These are phyloP conservation scores for Talaromyces pinophilus DNA, from an alignment of 2,329 filamentous ascomycete species.

Conservation along the genomic window DNA sequence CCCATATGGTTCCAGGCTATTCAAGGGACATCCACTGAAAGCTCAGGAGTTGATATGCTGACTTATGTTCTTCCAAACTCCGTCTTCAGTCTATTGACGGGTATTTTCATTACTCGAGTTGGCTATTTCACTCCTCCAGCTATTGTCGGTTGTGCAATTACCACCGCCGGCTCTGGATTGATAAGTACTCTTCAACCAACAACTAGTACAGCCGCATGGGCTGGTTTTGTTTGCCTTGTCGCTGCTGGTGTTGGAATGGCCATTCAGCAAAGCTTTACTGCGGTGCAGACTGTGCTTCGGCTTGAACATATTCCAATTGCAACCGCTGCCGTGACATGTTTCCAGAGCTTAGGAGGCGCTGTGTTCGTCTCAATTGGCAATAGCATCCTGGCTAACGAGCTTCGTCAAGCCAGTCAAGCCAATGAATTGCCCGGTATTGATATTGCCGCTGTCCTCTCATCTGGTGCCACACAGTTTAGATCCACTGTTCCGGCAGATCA, in stretches of 20 bases:
- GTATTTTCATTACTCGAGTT: slow-evolving; percentile 31
- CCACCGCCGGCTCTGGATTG: slow-evolving; percentile 35
- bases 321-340: slow-evolving; percentile 30
- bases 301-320: slow-evolving; percentile 33
- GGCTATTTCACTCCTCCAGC: slow-evolving; percentile 34
- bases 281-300: slow-evolving; percentile 30
- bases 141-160: slow-evolving; percentile 32
- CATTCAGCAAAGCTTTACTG: slow-evolving; percentile 27
- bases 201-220: slow-evolving; percentile 29
- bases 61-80: slow-evolving; percentile 39
- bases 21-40: slow-evolving; percentile 24
- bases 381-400: slow-evolving; percentile 34
- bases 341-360: slow-evolving; percentile 32
- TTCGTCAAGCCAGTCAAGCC: slow-evolving; percentile 31
- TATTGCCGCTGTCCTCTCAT: slow-evolving; percentile 17
- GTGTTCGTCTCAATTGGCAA: slow-evolving; percentile 35
- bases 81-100: slow-evolving; percentile 34
- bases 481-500: slow-evolving; percentile 15
- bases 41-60: slow-evolving; percentile 24
- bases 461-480: slow-evolving; percentile 23
- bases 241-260: slow-evolving; percentile 29
- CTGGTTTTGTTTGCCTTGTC: slow-evolving; percentile 30
- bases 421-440: slow-evolving; percentile 21
- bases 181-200: slow-evolving; percentile 37
- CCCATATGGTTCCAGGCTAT: slow-evolving; percentile 34